These are phyloP conservation scores for Hsuehochloa calcarea DNA, from an alignment of 176 grass and related monocot genomes.

Conservation along the genomic window DNA sequence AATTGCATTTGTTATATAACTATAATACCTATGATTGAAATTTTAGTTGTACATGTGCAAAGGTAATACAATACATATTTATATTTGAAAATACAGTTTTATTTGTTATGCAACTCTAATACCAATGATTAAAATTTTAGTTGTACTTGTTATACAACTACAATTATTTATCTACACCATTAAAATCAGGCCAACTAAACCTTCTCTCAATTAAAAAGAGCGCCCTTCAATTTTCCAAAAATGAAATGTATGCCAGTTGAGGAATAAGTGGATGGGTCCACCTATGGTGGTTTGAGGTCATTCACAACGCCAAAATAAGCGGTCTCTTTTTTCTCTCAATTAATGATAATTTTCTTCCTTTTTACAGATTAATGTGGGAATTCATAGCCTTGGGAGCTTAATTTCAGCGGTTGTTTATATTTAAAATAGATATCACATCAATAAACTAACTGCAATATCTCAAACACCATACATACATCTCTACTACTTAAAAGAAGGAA, in stretches of 20 bases:
- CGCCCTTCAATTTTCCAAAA: background rate
- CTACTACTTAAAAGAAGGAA: too few relatives aligned
- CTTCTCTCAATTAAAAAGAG: background rate
- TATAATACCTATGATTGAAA: background rate
- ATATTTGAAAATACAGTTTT: background rate
- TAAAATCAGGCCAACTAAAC: background rate
- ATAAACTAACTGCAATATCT: background rate
- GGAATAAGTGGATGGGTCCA: constrained; percentile 5
- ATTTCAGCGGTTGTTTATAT: background rate
- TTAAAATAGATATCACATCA: background rate
- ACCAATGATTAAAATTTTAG: background rate
- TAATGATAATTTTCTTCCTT: background rate
- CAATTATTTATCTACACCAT: background rate
- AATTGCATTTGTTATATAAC: background rate
- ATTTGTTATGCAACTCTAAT: background rate
- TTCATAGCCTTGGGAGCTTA: background rate
- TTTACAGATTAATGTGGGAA: background rate
- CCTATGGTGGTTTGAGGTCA: background rate
- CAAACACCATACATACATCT: background rate
- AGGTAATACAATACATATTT: background rate
- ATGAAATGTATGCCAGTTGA: background rate
- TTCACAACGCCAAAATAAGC: background rate
- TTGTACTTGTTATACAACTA: background rate
- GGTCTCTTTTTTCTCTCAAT: background rate
- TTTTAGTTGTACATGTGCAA: background rate